Conservation (phyloP, 2,329 filamentous ascomycete genomes). For the Cladophialophora yegresii region DNA sequence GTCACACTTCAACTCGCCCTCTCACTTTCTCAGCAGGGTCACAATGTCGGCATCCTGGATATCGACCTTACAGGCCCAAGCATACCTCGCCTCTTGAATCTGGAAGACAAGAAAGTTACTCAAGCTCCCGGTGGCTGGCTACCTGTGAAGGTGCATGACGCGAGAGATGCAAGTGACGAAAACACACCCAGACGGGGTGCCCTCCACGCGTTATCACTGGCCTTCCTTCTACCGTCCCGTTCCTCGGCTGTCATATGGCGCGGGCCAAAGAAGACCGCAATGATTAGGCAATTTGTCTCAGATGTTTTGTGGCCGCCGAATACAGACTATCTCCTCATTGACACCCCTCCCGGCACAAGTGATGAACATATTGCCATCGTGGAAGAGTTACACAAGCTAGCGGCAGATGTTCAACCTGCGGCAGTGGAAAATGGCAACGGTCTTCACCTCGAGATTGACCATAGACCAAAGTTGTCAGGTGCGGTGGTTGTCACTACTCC, state of each 20-base stretch:
- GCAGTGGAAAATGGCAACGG: slow-evolving; percentile 30
- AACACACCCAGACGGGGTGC: slow-evolving; percentile 39
- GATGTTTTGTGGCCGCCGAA: slow-evolving; percentile 82
- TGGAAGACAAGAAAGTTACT: slow-evolving; percentile 84
- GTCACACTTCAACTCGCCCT: slow-evolving; percentile 96
- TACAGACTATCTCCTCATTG: slow-evolving; percentile 89
- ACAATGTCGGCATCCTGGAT: slow-evolving; percentile 92
- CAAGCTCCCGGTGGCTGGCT: slow-evolving; percentile 92
- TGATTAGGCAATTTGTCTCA: slow-evolving; percentile 93
- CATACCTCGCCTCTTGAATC: slow-evolving; percentile 90
- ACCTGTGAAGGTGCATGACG: slow-evolving; percentile 78
- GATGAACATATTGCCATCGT: slow-evolving; percentile 96
- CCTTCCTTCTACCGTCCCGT: slow-evolving; percentile 79
- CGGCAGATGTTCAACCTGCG: slow-evolving; percentile 38
- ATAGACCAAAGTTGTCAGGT: slow-evolving; percentile 66
- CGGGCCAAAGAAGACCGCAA: slow-evolving; percentile 97
- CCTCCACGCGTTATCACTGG: slow-evolving; percentile 79
- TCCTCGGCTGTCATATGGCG: slow-evolving; percentile 96
- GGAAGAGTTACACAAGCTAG: slow-evolving; percentile 69
- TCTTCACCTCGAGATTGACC: slow-evolving; percentile 43
- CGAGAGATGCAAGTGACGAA: slow-evolving; percentile 35
- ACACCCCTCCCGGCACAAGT: slow-evolving; percentile 92
- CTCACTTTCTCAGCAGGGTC: slow-evolving; percentile 78
- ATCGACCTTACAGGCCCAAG: slow-evolving; percentile 95
- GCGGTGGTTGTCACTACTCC: slow-evolving; percentile 96